A percentile compares a stretch with the other conserved stretches of the same genome.
Evolutionary conservation across 129 eudicot genomes (phyloP).

Genomic region (Arctium lappa): DNA sequence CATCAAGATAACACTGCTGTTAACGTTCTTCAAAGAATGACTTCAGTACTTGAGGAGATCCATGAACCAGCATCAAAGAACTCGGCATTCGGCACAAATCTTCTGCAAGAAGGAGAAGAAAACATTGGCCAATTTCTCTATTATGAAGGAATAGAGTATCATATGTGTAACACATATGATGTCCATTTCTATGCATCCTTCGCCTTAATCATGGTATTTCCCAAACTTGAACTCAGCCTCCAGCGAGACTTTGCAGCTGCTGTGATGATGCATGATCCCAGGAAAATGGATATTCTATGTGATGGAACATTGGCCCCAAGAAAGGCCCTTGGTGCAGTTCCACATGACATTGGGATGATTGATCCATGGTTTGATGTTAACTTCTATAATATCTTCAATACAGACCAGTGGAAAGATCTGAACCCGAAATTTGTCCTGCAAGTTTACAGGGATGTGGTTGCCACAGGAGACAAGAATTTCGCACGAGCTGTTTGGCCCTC

Average conservation of each 20-base stretch:
- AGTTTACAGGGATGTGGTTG: constrained; percentile 79
- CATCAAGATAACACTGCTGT: constrained; percentile 54
- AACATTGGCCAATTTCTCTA: constrained; percentile 93
- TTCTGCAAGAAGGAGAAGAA: constrained; percentile 77
- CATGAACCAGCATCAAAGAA: constrained; percentile 45
- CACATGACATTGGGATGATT: constrained; percentile 92
- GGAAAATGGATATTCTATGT: constrained; percentile 52
- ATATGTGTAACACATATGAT: constrained; percentile 93
- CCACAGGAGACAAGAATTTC: constrained; percentile 74
- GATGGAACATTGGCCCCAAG: constrained; percentile 60
- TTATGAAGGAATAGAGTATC: constrained; percentile 87
- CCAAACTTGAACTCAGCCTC: constrained; percentile 86
- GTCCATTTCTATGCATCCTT: constrained; percentile 96
- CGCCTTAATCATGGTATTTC: constrained; percentile 74
- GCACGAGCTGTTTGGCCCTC: constrained; percentile 95
- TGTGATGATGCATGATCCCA: constrained; percentile 95
- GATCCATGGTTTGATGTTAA: constrained; percentile 98
- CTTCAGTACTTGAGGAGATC: constrained; percentile 66
- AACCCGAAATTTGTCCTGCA: constrained; percentile 93
- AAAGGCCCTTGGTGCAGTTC: constrained; percentile 93
- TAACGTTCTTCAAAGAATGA: constrained; percentile 64
- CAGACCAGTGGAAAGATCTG: constrained; percentile 93
- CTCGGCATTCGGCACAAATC: constrained; percentile 79
- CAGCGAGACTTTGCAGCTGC: constrained; percentile 98
- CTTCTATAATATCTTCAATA: constrained; percentile 58